phyloP scores from a whole-genome alignment of 371 early-diverging fungal species.

The Fennellomyces sp. region DNA sequence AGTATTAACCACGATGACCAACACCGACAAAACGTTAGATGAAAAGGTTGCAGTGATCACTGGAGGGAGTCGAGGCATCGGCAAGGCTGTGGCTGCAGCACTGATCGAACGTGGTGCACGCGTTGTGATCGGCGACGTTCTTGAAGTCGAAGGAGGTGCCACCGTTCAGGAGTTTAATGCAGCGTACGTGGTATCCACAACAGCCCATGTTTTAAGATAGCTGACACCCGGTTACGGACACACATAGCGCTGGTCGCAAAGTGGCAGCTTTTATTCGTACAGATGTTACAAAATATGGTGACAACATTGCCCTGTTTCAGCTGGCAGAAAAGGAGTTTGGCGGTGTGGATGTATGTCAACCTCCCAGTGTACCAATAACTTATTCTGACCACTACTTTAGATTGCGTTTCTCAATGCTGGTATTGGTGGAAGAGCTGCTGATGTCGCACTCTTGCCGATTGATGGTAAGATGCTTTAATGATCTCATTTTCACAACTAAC shows the following conservation, averaged over 20 bases:
- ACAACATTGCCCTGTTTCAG: slow-evolving; percentile 47
- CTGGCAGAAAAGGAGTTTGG: slow-evolving; percentile 57
- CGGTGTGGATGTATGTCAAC: slow-evolving; percentile 25
- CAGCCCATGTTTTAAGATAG: too few species aligned
- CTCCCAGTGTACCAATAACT: neutral
- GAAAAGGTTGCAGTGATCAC: slow-evolving; percentile 72
- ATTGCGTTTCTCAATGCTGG: slow-evolving; percentile 30
- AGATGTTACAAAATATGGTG: slow-evolving; percentile 55
- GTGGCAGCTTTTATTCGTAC: slow-evolving; percentile 45
- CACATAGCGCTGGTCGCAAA: slow-evolving; percentile 12
- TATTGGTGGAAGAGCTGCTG: slow-evolving; percentile 22
- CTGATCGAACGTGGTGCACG: slow-evolving; percentile 56
- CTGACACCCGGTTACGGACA: too few species aligned
- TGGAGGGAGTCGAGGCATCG: slow-evolving; percentile 67
- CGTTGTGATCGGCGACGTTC: slow-evolving; percentile 65
- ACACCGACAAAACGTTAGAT: neutral
- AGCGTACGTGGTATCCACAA: slow-evolving; percentile 12
- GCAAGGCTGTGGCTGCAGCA: slow-evolving; percentile 57
- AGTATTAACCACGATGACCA: too few species aligned
- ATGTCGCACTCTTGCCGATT: slow-evolving; percentile 27
- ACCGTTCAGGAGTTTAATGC: slow-evolving; percentile 42
- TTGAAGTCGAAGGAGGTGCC: slow-evolving; percentile 40
- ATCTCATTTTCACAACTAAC: neutral
- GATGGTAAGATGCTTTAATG: slow-evolving; percentile 16
- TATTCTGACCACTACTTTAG: neutral